Evolutionary conservation across 192 early-diverging fungal genomes (phyloP).

Genomic region (Oehlia diaphana): DNA sequence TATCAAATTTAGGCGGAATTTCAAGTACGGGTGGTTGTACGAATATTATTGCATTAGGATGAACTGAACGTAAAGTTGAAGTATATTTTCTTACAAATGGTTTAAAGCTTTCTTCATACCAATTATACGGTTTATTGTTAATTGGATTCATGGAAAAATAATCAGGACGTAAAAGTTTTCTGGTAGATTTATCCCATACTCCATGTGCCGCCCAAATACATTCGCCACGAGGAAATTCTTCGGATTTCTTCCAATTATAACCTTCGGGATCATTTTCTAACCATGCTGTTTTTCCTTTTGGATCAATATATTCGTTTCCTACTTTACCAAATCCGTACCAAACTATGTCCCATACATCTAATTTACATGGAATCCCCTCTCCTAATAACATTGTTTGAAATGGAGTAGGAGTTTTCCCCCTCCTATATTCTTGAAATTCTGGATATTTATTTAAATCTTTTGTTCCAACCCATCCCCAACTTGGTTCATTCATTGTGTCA

Average conservation of each 20-base stretch:
- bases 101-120: constrained; percentile 68
- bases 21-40: constrained; percentile 57
- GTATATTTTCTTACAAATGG: constrained; percentile 72
- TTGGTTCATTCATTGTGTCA: constrained; percentile 79
- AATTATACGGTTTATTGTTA: constrained; percentile 56
- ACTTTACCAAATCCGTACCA: constrained; percentile 51
- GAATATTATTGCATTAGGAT: constrained; percentile 54
- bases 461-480: constrained; percentile 49
- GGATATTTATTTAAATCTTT: constrained; percentile 46
- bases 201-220: constrained; percentile 82
- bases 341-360: constrained; percentile 51
- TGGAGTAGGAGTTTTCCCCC: constrained; percentile 55
- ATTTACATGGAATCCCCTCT: constrained; percentile 41
- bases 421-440: constrained; percentile 47
- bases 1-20: constrained; percentile 45
- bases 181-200: constrained; percentile 65
- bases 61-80: constrained; percentile 54
- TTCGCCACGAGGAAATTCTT: constrained; percentile 28
- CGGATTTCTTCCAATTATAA: constrained; percentile 47
- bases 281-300: constrained; percentile 54
- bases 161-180: constrained; percentile 50
- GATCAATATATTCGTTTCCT: constrained; percentile 43
- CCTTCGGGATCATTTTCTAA: constrained; percentile 48
- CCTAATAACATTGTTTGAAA: constrained; percentile 54
- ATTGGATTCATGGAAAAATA: constrained; percentile 69